Evolutionary conservation across 2,329 filamentous ascomycete species (phyloP).

Genomic region (Bretziella fagacearum): DNA sequence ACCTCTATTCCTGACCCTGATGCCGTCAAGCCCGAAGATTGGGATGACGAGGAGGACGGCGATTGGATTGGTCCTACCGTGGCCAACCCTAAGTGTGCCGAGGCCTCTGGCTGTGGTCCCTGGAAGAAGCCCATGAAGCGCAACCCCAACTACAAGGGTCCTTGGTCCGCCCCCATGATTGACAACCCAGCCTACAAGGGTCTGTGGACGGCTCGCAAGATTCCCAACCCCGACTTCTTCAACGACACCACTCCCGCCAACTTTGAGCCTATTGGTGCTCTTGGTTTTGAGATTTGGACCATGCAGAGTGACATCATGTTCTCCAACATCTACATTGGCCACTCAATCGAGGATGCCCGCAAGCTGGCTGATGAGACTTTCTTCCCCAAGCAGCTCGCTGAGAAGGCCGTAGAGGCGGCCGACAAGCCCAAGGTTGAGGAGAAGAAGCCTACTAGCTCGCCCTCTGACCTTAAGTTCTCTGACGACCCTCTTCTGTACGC

Average conservation of each 20-base stretch:
- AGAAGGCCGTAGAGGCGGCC: constrained; percentile 64
- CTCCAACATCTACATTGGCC: constrained; percentile 99
- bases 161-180: constrained; percentile 82
- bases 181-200: constrained; percentile 99
- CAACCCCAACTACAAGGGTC: constrained; percentile 97
- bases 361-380: constrained; percentile 82
- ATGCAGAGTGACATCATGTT: constrained; percentile 99
- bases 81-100: constrained; percentile 88
- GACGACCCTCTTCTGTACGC: constrained; percentile 80
- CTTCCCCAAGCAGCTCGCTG: constrained; percentile 68
- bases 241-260: constrained; percentile 95
- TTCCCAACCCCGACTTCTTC: constrained; percentile 87
- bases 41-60: constrained; percentile 98
- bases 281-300: constrained; percentile 99
- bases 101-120: constrained; percentile 81
- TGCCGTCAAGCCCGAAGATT: constrained; percentile 94
- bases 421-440: constrained; percentile 56
- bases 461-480: constrained; percentile 66
- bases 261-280: constrained; percentile 95
- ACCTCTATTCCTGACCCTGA: constrained; percentile 75
- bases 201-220: constrained; percentile 84
- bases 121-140: constrained; percentile 85
- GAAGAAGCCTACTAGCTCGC: constrained; percentile 46
- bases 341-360: constrained; percentile 83
- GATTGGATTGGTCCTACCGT: constrained; percentile 87